Evolutionary conservation across 139 green algal genomes (phyloP).

Genomic region (Limnomonas spitsbergensis): DNA sequence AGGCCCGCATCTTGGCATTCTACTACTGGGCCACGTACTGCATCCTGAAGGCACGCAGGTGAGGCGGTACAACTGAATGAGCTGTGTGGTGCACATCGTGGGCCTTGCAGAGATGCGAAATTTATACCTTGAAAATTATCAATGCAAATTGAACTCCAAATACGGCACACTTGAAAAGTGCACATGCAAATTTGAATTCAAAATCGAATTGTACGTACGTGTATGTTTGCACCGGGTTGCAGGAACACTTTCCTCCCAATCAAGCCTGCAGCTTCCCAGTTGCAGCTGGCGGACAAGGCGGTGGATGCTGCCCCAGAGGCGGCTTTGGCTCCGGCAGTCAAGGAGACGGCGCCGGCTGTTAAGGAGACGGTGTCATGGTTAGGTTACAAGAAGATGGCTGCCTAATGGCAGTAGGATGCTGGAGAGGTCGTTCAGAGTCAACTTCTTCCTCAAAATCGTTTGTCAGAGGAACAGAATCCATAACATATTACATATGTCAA

Average conservation of each 20-base stretch:
- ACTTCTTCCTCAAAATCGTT: no score
- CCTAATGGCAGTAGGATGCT: no score
- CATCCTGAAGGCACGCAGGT: conserved; percentile 41
- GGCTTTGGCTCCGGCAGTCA: no score
- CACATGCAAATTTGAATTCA: not conserved
- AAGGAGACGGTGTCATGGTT: no score
- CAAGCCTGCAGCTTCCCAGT: not conserved
- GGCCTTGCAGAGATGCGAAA: no score
- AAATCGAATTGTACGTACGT: not conserved
- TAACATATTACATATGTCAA: no score
- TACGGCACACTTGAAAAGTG: not conserved
- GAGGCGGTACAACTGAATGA: not conserved
- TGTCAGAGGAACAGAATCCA: no score
- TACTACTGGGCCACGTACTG: conserved; percentile 74
- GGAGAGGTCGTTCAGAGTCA: no score
- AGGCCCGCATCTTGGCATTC: conserved; percentile 59
- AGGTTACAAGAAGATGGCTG: no score
- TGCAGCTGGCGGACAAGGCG: not conserved
- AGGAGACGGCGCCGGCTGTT: no score
- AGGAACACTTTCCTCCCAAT: not conserved
- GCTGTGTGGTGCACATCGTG: not conserved
- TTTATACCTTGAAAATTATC: no score
- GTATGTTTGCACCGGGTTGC: not conserved
- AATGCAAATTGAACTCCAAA: not conserved
- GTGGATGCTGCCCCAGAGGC: no score